Evolutionary conservation across 768 basidiomycete genomes (phyloP), one percentile per base, ranked within the genome.

Genomic region (Trametes sanguinea): DNA sequence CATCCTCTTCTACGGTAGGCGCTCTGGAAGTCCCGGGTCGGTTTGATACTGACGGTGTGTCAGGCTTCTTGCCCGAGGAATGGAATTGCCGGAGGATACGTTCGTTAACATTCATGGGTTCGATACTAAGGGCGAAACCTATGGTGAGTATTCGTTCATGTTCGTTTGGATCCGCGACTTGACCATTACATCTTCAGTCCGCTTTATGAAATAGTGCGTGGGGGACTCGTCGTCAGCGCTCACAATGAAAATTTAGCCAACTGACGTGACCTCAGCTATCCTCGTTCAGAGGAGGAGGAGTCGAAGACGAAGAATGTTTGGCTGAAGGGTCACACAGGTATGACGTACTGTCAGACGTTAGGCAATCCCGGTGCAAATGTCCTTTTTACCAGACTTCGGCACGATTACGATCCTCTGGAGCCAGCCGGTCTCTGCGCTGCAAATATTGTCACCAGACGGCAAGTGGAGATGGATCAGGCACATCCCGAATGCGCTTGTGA

Each of bases 71-170:
- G 80, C 81, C 0, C 65, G 79, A 1, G 79, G 80, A 1, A 63
- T 83, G 32, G 80, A 81, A 55, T 66, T 83, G 7, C 79, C 78
- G 1, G 81, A 83, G 60, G 78, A 82, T 3, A 71, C 77, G 0
- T 73, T 82, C 32, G 76, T 78, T 4, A 69, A 79, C 10, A 61
- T 71, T 17, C 80, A 83, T 62, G 68, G 66, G 1, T 81, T 76
- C 45, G 72, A 75, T 11, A 69, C 74, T 0, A 68, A 65, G 0
- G 74, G 77, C 2, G 78, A 81, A 55, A 72, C 76, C 14, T 78
- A 72, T 58, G 70, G 79, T 79, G 53, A 3, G 69, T 57, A 29
- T 0, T 0, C 27, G 16, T 39, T 14, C 11, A 35, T 22, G 16
- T 16, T 40, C 7, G 2, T 11, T 33, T 7, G 16, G 33, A n/a